Conservation (phyloP, 2,329 filamentous ascomycete genomes). For the Phyllosticta citrichinensis region DNA sequence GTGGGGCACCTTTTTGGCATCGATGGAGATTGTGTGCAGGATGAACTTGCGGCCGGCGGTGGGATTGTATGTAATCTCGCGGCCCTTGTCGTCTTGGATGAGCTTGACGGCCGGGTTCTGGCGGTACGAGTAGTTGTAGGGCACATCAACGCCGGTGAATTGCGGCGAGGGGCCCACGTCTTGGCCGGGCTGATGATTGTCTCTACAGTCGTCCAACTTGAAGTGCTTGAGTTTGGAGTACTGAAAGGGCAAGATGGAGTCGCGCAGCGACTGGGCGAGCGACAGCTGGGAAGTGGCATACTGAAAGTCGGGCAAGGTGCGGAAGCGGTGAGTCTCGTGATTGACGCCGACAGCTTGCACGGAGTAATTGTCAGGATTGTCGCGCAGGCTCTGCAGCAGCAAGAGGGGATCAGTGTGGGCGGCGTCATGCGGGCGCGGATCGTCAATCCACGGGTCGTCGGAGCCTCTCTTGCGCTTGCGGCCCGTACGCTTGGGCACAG, state of each 20-base stretch:
- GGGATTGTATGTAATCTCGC: conserved; percentile 36
- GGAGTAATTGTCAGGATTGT: conserved; percentile 58
- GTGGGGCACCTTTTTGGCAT: conserved; percentile 52
- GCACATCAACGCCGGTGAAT: conserved; percentile 64
- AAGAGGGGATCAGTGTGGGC: conserved; percentile 18
- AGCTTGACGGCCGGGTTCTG: conserved; percentile 74
- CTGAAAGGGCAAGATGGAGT: conserved; percentile 61
- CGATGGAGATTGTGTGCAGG: conserved; percentile 50
- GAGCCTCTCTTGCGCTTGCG: conserved; percentile 76
- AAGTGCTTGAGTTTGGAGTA: conserved; percentile 55
- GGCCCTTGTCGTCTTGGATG: conserved; percentile 42
- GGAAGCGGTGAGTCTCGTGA: conserved; percentile 75
- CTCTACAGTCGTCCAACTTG: conserved; percentile 29
- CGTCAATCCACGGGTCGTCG: conserved; percentile 47
- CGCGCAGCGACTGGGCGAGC: conserved; percentile 61
- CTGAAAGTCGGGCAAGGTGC: conserved; percentile 79
- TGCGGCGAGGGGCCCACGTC: conserved; percentile 71
- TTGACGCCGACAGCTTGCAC: conserved; percentile 64
- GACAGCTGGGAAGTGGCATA: conserved; percentile 59
- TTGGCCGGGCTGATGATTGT: conserved; percentile 47
- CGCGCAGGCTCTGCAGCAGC: conserved; percentile 55
- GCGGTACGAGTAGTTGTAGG: conserved; percentile 67
- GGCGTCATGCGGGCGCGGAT: conserved; percentile 2
- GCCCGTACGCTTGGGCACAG: conserved; percentile 76
- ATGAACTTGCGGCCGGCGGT: conserved; percentile 39